Evolutionary conservation across 306 rosid species (phyloP).

Genomic region (Alnus glutinosa): DNA sequence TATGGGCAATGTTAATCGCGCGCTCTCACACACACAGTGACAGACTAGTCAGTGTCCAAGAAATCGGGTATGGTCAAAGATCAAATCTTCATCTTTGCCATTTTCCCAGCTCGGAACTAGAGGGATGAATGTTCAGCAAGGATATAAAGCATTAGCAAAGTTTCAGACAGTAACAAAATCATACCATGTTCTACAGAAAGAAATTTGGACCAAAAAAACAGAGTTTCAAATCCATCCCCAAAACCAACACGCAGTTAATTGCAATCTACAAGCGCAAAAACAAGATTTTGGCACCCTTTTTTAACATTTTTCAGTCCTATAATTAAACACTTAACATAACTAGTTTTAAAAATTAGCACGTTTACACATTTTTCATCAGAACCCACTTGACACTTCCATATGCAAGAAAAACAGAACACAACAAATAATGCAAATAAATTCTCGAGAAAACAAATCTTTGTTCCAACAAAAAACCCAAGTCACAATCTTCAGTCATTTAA

Average conservation of each 20-base stretch:
- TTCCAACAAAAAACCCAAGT: neutral
- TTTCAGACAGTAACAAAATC: neutral
- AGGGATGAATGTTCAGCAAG: neutral
- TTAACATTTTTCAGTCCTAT: neutral
- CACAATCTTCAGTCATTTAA: neutral
- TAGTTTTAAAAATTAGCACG: too few relatives aligned
- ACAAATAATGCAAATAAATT: neutral
- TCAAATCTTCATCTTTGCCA: neutral
- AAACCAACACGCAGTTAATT: neutral
- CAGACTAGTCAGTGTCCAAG: neutral
- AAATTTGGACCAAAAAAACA: neutral
- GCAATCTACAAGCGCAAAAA: neutral
- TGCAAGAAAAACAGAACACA: neutral
- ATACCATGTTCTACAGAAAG: neutral
- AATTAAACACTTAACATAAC: too few relatives aligned
- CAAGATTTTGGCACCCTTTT: neutral
- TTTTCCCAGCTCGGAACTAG: neutral
- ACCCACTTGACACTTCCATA: neutral
- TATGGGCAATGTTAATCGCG: too few relatives aligned
- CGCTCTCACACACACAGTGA: too few relatives aligned
- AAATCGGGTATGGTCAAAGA: neutral
- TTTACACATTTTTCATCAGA: neutral
- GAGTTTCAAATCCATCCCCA: neutral
- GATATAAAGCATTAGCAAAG: neutral
- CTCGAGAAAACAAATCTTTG: neutral